Evolutionary conservation across 371 early-diverging fungal genomes (phyloP), one percentile per base, ranked within the genome.

Genomic region (Mortierella sp.): DNA sequence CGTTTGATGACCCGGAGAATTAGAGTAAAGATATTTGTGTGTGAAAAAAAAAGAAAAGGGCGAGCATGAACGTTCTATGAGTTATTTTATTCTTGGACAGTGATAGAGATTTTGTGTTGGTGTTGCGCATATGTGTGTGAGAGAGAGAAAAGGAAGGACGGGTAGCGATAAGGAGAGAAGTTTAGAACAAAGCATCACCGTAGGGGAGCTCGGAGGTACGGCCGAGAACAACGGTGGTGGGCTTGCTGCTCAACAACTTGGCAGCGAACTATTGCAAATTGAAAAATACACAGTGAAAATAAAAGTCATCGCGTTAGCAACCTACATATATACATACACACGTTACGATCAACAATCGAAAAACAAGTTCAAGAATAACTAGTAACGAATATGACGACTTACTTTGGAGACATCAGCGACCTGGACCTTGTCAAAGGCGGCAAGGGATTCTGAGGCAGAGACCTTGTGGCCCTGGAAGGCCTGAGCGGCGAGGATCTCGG

Each of bases 171-270:
- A 37, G 16, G 53, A n/a, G 52, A 22, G 22, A 70, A 34, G 22
- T 61, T 82, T 78, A 82, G 69, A 82, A 90, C 79, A 96, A 90
- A 65, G 96, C 94, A 79, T 95, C 96, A 85, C 93, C 93, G 86
- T 95, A 96, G 76, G 97, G 95, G 48, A 96, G 92, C 80, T 88
- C 87, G 80, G 88, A 88, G 64, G 94, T 85, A 85, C 95, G 92
- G 78, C 97, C 97, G 69, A 93, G 84, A 26, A 96, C 94, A 65
- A 95, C 96, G 65, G 93, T 91, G 64, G 94, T 93, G 24, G 96
- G 92, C 91, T 94, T 95, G 80, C 92, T 87, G 79, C 89, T 86
- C 83, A 95, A 88, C 67, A 93, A 85, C 70, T 89, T 87, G 77
- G 92, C 88, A 47, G 95, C 95, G 68, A 93, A 86, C 90, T 92